Evolutionary conservation across 192 early-diverging fungal genomes (phyloP).

Genomic region (Phycomyces blakesleeanus): DNA sequence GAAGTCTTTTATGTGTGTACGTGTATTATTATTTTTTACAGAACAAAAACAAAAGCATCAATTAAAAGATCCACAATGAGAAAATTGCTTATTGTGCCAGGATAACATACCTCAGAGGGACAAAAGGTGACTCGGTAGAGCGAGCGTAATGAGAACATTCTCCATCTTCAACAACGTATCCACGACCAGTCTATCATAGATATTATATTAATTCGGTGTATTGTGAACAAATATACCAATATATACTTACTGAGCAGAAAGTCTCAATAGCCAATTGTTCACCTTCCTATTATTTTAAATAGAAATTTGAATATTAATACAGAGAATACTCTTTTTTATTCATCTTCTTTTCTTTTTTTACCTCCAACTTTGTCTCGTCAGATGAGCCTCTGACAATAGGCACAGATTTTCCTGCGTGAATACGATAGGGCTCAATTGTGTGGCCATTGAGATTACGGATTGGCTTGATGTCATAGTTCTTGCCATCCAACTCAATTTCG

Average conservation of each 20-base stretch:
- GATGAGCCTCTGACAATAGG: constrained; percentile 83
- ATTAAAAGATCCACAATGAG: background rate
- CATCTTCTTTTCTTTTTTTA: background rate
- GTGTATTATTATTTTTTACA: too few relatives aligned
- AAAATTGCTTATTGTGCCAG: background rate
- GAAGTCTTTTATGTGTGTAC: constrained; percentile 41
- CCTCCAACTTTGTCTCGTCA: constrained; percentile 91
- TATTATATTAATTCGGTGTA: background rate
- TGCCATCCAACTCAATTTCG: constrained; percentile 92
- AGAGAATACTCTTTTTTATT: too few relatives aligned
- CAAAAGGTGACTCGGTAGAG: constrained; percentile 52
- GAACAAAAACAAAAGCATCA: too few relatives aligned
- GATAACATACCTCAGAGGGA: constrained; percentile 60
- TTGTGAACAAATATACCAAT: background rate
- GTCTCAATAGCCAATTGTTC: constrained; percentile 97
- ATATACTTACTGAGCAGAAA: constrained; percentile 68
- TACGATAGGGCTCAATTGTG: constrained; percentile 86
- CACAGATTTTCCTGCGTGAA: constrained; percentile 92
- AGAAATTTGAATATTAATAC: too few relatives aligned
- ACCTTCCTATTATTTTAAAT: constrained; percentile 52
- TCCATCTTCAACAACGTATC: constrained; percentile 83
- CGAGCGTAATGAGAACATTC: constrained; percentile 91
- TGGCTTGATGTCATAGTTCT: constrained; percentile 87
- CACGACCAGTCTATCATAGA: constrained; percentile 71
- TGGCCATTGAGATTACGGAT: constrained; percentile 97